phyloP scores from a whole-genome alignment of 768 basidiomycete species.

The Boletus tomentosulus region DNA sequence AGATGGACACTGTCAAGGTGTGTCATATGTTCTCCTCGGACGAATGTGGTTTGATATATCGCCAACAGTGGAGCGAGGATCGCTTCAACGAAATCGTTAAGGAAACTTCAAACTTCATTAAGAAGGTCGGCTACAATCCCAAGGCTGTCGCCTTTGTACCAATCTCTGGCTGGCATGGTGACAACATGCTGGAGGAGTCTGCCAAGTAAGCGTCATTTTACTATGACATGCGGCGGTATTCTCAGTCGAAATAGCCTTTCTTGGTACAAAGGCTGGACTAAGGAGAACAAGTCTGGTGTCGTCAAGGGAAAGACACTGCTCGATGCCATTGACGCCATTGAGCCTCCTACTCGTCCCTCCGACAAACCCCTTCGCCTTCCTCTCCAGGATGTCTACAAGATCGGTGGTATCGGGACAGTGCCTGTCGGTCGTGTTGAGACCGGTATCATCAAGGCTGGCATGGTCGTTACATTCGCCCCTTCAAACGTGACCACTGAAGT shows the following conservation, averaged over 20 bases:
- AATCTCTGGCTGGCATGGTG: constrained; percentile 99
- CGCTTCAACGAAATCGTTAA: constrained; percentile 99
- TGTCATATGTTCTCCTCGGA: constrained; percentile 8
- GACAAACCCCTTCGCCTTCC: constrained; percentile 99
- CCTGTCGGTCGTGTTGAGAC: constrained; percentile 99
- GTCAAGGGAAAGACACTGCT: constrained; percentile 99
- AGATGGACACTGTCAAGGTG: constrained; percentile 99
- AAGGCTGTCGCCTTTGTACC: constrained; percentile 98
- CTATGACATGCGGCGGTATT: constrained; percentile 1
- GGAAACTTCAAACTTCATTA: constrained; percentile 97
- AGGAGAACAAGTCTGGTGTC: constrained; percentile 89
- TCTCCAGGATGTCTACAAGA: constrained; percentile 99
- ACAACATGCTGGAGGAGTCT: constrained; percentile 99
- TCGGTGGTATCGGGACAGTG: constrained; percentile 99
- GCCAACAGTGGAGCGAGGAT: constrained; percentile 89
- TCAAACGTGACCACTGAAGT: constrained; percentile 99
- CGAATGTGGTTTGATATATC: constrained; percentile 1
- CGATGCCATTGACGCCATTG: constrained; percentile 99
- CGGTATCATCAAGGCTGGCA: constrained; percentile 99
- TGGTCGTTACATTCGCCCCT: constrained; percentile 97
- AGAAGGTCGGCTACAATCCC: constrained; percentile 99
- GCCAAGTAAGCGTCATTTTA: constrained; percentile 57
- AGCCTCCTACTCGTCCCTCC: constrained; percentile 92
- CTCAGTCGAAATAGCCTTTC: constrained; percentile 65
- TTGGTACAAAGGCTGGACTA: constrained; percentile 99